Evolutionary conservation across 495 filamentous ascomycete genomes (phyloP).

Genomic region (Apiosordaria backusii): DNA sequence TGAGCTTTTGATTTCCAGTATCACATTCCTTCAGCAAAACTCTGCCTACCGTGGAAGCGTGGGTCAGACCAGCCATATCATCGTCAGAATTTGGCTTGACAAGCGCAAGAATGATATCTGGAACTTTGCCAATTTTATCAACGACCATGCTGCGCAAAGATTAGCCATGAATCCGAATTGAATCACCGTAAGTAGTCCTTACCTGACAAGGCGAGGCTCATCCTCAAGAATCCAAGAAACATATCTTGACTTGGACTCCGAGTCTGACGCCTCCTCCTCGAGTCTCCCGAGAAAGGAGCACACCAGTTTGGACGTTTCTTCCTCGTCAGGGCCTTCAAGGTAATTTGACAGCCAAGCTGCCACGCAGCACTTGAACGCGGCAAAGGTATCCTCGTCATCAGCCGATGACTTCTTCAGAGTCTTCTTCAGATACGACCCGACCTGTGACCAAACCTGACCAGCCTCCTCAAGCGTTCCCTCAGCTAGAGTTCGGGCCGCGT

Average conservation of each 20-base stretch:
- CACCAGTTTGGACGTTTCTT: constrained; percentile 31
- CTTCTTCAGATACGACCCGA: constrained; percentile 33
- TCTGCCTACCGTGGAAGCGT: background rate
- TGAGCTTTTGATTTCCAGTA: constrained; percentile 19
- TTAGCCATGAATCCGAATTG: background rate
- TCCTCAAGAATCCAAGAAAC: constrained; percentile 28
- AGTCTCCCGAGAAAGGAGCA: constrained; percentile 37
- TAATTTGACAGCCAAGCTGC: constrained; percentile 38
- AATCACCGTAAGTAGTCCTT: background rate
- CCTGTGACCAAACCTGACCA: constrained; percentile 33
- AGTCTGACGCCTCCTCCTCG: constrained; percentile 10
- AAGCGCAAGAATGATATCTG: constrained; percentile 15
- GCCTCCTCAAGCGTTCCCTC: constrained; percentile 36
- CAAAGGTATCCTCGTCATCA: constrained; percentile 30
- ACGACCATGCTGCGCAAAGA: constrained; percentile 17
- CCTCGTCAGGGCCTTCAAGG: constrained; percentile 33
- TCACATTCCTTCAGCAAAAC: constrained; percentile 25
- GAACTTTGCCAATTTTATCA: constrained; percentile 15
- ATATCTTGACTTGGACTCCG: constrained; percentile 7
- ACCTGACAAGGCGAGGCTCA: constrained; percentile 14
- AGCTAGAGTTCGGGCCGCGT: constrained; percentile 34
- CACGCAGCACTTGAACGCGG: constrained; percentile 42
- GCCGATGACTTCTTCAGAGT: constrained; percentile 33
- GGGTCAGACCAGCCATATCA: constrained; percentile 6
- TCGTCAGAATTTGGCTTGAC: background rate